Conservation (phyloP, 2,329 filamentous ascomycete genomes). For the Coleophoma eucalyptorum region DNA sequence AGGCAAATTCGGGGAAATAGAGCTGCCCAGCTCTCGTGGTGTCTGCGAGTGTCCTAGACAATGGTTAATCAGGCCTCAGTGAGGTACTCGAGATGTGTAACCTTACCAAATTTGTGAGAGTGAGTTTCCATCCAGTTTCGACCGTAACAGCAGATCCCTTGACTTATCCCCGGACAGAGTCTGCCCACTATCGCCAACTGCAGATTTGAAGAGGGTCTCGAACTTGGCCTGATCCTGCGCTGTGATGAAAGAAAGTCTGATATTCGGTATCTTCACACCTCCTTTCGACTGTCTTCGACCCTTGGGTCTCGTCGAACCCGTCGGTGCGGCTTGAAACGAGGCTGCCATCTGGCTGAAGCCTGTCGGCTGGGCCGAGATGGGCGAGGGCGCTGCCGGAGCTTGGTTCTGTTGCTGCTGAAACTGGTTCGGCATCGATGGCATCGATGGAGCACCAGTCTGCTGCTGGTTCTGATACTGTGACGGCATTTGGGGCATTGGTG, state of each 20-base stretch:
- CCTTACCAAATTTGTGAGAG: slow-evolving; percentile 86
- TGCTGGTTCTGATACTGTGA: slow-evolving; percentile 24
- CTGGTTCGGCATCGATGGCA: slow-evolving; percentile 28
- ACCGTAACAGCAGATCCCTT: slow-evolving; percentile 81
- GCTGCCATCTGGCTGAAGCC: slow-evolving; percentile 65
- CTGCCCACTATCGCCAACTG: slow-evolving; percentile 71
- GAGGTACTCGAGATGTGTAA: too few relatives aligned
- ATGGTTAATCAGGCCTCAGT: slow-evolving; percentile 18
- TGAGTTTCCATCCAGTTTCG: slow-evolving; percentile 80
- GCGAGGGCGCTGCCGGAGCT: slow-evolving; percentile 53
- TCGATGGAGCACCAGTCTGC: slow-evolving; percentile 20
- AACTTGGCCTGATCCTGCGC: slow-evolving; percentile 94
- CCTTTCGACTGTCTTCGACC: slow-evolving; percentile 46
- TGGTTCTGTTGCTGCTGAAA: slow-evolving; percentile 31
- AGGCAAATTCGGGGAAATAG: slow-evolving; percentile 94
- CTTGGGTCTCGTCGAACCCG: slow-evolving; percentile 33
- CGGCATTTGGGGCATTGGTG: slow-evolving; percentile 28
- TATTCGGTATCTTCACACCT: slow-evolving; percentile 82
- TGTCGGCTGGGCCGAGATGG: slow-evolving; percentile 59
- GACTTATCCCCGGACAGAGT: slow-evolving; percentile 92
- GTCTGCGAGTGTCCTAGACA: slow-evolving; percentile 77
- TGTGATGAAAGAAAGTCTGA: slow-evolving; percentile 92
- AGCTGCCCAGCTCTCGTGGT: slow-evolving; percentile 95
- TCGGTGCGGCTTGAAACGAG: slow-evolving; percentile 51
- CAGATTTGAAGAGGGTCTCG: slow-evolving; percentile 95